These are phyloP conservation scores for Nicotiana sylvestris DNA, from an alignment of 257 asterid species.

Conservation along the genomic window DNA sequence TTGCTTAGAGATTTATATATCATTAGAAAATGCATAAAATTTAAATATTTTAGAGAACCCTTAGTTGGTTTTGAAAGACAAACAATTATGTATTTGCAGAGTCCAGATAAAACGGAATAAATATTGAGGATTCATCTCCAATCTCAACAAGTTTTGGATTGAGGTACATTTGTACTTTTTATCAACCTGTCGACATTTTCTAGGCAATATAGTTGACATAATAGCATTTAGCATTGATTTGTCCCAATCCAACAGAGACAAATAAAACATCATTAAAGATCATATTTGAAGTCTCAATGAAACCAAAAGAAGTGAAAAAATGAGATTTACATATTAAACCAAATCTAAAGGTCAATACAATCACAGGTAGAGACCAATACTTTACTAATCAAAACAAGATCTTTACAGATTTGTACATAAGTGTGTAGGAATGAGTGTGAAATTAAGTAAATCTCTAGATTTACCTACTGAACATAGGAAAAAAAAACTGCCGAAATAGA, in stretches of 20 bases:
- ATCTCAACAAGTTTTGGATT: neutral
- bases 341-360: neutral
- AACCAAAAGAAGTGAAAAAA: neutral
- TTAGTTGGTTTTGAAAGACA: neutral
- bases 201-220: neutral
- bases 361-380: neutral
- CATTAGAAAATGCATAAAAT: neutral
- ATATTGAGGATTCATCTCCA: neutral
- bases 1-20: neutral
- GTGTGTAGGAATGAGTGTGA: neutral
- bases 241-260: neutral
- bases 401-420: neutral
- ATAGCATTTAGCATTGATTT: no score
- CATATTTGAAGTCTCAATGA: neutral
- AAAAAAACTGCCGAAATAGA: neutral
- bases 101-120: neutral
- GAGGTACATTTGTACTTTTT: neutral
- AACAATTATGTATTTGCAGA: no score
- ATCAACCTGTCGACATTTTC: neutral
- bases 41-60: no score
- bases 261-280: neutral
- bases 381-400: neutral
- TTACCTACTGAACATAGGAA: neutral
- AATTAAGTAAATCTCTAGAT: neutral
- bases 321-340: neutral